phyloP scores from a whole-genome alignment of 2,329 filamentous ascomycete genomes.

The Acrocalymma vagum region DNA sequence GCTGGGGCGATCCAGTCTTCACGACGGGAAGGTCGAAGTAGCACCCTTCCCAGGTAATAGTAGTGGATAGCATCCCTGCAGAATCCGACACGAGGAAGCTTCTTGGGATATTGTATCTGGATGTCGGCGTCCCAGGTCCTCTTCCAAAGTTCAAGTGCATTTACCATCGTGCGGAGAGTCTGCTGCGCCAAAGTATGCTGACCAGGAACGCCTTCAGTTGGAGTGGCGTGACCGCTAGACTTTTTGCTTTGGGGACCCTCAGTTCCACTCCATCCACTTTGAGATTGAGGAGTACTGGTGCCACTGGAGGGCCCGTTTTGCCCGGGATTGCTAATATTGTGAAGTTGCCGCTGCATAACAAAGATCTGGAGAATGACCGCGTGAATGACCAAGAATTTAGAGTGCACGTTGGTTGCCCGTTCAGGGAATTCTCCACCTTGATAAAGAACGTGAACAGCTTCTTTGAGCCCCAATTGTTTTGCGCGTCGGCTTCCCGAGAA shows the following conservation, averaged over 20 bases:
- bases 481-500: slow-evolving; percentile 68
- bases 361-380: slow-evolving; percentile 71
- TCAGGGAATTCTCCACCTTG: slow-evolving; percentile 68
- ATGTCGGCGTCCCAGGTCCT: slow-evolving; percentile 75
- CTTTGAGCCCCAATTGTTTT: slow-evolving; percentile 71
- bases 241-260: slow-evolving; percentile 42
- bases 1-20: slow-evolving; percentile 64
- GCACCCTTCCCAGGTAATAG: slow-evolving; percentile 74
- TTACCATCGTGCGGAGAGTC: slow-evolving; percentile 55
- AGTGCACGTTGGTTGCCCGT: slow-evolving; percentile 74
- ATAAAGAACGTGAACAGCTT: slow-evolving; percentile 69
- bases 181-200: slow-evolving; percentile 58
- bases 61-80: slow-evolving; percentile 76
- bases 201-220: slow-evolving; percentile 53
- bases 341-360: slow-evolving; percentile 57
- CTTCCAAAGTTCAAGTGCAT: slow-evolving; percentile 76
- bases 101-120: slow-evolving; percentile 70
- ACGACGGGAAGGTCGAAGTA: slow-evolving; percentile 66
- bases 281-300: slow-evolving; percentile 65
- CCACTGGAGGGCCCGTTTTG: slow-evolving; percentile 49
- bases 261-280: slow-evolving; percentile 66
- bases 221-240: slow-evolving; percentile 52
- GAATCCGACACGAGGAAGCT: slow-evolving; percentile 72
- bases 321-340: slow-evolving; percentile 26
- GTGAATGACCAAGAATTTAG: slow-evolving; percentile 78